Evolutionary conservation across 495 filamentous ascomycete genomes (phyloP).

Genomic region (Lineolata rhizophorae): DNA sequence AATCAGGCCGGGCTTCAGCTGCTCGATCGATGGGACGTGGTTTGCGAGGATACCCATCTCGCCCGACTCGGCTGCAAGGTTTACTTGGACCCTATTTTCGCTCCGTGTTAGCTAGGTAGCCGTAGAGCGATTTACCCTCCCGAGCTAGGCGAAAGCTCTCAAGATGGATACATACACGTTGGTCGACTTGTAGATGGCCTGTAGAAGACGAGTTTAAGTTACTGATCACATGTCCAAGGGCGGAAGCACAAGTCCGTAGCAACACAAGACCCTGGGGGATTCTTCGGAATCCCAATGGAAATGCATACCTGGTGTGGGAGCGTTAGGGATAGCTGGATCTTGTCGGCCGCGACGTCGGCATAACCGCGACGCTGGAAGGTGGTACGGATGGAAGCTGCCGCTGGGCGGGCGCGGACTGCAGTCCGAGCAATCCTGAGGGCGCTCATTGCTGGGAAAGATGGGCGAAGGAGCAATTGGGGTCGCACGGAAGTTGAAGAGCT

Average conservation of each 20-base stretch:
- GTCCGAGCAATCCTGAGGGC: conserved; percentile 72
- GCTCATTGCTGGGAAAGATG: conserved; percentile 69
- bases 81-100: conserved; percentile 79
- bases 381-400: no score
- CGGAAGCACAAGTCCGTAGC: no score
- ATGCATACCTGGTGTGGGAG: conserved; percentile 88
- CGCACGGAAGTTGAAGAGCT: no score
- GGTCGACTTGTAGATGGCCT: conserved; percentile 55
- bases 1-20: conserved; percentile 87
- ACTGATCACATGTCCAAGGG: neutral
- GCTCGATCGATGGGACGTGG: conserved; percentile 97
- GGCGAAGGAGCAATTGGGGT: no score
- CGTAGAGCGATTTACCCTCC: no score
- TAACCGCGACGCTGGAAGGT: conserved; percentile 64
- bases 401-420: conserved; percentile 56
- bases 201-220: conserved; percentile 5
- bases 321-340: conserved; percentile 93
- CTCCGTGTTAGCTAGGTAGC: no score
- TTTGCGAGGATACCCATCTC: conserved; percentile 99
- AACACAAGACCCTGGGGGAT: no score
- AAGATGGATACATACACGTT: conserved; percentile 39
- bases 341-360: conserved; percentile 81
- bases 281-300: no score
- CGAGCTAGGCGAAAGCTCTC: no score
- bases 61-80: conserved; percentile 91